Evolutionary conservation across 2,329 filamentous ascomycete genomes (phyloP).

Genomic region (Penicillium crustosum): DNA sequence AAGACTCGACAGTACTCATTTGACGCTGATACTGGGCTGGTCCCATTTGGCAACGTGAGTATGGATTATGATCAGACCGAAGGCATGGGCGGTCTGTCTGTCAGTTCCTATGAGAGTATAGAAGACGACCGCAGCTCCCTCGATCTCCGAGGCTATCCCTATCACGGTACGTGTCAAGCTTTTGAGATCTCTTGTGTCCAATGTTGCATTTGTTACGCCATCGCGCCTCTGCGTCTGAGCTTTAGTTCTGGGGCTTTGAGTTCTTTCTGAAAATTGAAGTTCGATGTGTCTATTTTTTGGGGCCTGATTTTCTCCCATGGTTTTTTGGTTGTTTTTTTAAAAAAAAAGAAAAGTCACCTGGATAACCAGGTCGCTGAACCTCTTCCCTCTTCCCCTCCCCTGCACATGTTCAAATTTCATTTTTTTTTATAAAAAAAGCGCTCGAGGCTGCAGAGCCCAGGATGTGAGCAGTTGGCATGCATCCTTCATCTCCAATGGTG

Average conservation of each 20-base stretch:
- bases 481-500: conserved; percentile 1
- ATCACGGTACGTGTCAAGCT: conserved; percentile 39
- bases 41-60: conserved; percentile 33
- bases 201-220: conserved; percentile 38
- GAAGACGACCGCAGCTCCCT: conserved; percentile 42
- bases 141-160: conserved; percentile 41
- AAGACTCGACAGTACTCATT: conserved; percentile 41
- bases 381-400: background rate
- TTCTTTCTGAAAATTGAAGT: conserved; percentile 7
- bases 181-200: conserved; percentile 18
- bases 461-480: background rate
- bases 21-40: conserved; percentile 37
- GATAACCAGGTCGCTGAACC: background rate
- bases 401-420: background rate
- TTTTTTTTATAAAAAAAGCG: background rate
- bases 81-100: conserved; percentile 42
- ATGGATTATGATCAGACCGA: conserved; percentile 45
- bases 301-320: too few species aligned
- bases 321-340: too few species aligned
- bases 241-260: background rate
- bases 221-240: conserved; percentile 20
- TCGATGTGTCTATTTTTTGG: background rate
- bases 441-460: background rate
- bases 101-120: conserved; percentile 45
- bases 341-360: background rate